Evolutionary conservation across 176 grass and related monocot species (phyloP), one percentile per base, ranked within the genome.

Genomic region (Cenchrus purpureus): DNA sequence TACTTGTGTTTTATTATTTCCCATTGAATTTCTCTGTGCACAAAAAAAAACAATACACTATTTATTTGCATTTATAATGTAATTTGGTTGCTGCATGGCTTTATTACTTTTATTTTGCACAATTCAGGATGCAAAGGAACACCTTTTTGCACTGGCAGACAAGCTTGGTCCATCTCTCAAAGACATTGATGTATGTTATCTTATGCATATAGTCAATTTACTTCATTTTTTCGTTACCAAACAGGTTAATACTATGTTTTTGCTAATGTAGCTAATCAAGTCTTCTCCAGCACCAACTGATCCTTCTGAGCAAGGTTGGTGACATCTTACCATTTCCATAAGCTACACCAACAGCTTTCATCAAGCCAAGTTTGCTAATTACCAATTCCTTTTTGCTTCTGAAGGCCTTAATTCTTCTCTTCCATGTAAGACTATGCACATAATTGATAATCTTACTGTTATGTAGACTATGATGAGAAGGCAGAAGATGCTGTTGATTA

Each of bases 401-500:
- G 15, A 54, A 13, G 65, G 15, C 19, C 19, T 73, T 78, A 3
- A 5, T 87, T 75, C n/a, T 87, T 51, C 83, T 79, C 6, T 70
- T 79, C 15, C 60, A 10, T 22, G 56, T 25, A 12, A 68, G 44
- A 74, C 19, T 29, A 52, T 90, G 56, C 29, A 67, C 28, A 80
- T 88, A 65, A n/a, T 80, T 91, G 55, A 65, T 73, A 66, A 71
- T 56, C 19, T 11, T 88, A 25, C 59, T 82, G 5, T 71, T 90
- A 59, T 53, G 74, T 80, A 98, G 96, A 98, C 87, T 98, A 98
- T 76, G 93, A 95, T 87, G 96, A 95, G 86, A 98, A 98, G 80
- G 96, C 91, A 78, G 96, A 98, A 83, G 96, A 98, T 85, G 96
- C 96, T 85, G 82, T 98, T 66, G 87, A 98, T 82, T 98, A 98